Percentiles rank a stretch among this genome's conserved stretches.
phyloP scores from a whole-genome alignment of 176 grass and related monocot species.

The Musa troglodytarum region DNA sequence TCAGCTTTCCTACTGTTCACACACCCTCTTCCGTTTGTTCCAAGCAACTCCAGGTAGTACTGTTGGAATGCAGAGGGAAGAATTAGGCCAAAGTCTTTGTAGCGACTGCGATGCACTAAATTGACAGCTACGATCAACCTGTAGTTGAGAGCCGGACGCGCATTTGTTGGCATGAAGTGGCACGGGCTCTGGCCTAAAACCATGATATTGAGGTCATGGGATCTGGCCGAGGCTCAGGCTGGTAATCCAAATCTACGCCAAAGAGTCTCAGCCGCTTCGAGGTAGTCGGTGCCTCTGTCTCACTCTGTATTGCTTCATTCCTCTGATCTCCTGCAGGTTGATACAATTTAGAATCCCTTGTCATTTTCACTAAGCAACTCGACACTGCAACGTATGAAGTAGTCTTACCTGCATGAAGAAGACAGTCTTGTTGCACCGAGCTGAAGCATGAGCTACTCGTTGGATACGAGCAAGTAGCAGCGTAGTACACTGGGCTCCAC shows the following conservation, averaged over 20 bases:
- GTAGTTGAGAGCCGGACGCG: neutral
- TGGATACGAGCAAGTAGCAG: neutral
- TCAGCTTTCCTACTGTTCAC: too few relatives aligned
- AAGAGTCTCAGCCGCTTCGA: conserved; percentile 16
- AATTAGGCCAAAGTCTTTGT: too few relatives aligned
- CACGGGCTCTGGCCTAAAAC: neutral
- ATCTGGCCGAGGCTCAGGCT: neutral
- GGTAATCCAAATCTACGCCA: conserved; percentile 1
- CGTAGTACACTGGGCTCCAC: neutral
- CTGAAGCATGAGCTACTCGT: neutral
- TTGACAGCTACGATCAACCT: neutral
- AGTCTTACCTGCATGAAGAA: neutral
- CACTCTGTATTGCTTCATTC: neutral
- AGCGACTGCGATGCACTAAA: too few relatives aligned
- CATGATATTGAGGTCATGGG: neutral
- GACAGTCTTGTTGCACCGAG: neutral
- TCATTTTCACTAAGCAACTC: neutral
- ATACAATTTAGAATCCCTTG: neutral
- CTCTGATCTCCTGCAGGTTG: conserved; percentile 4
- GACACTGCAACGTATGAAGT: neutral
- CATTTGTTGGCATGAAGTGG: neutral
- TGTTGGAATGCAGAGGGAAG: neutral
- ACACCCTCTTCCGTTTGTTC: neutral
- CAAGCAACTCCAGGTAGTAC: neutral
- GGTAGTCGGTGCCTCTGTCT: neutral